Evolutionary conservation across 2,329 filamentous ascomycete species (phyloP).

Genomic region (Xylaria sp.): DNA sequence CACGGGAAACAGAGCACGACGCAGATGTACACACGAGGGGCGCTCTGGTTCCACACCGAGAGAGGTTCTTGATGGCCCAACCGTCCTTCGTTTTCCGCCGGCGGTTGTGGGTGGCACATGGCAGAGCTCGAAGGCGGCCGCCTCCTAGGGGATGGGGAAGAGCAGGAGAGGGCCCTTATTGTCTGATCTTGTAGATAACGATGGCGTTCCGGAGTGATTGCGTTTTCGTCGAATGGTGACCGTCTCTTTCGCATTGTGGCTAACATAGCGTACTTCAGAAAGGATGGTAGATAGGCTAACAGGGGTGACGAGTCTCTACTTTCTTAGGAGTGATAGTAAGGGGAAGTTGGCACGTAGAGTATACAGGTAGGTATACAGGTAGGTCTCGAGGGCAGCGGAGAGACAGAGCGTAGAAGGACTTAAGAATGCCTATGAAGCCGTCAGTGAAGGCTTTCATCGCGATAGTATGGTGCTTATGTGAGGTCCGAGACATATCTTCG

Average conservation of each 20-base stretch:
- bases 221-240: conserved; percentile 27
- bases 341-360: conserved; percentile 15
- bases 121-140: conserved; percentile 17
- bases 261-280: conserved; percentile 2
- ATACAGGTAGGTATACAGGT: conserved; percentile 14
- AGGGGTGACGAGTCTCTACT: conserved; percentile 19
- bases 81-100: conserved; percentile 28
- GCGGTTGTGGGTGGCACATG: conserved; percentile 24
- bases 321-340: conserved; percentile 17
- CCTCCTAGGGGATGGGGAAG: conserved; percentile 21
- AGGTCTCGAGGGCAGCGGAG: conserved; percentile 4
- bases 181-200: conserved; percentile 22
- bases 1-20: conserved; percentile 39
- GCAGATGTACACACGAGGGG: conserved; percentile 39
- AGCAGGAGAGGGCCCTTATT: conserved; percentile 22
- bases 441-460: conserved; percentile 25
- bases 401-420: conserved; percentile 1
- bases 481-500: conserved; percentile 24
- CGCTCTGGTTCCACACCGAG: conserved; percentile 40
- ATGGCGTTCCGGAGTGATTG: conserved; percentile 27
- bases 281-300: conserved; percentile 12
- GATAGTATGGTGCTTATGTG: conserved; percentile 22
- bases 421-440: conserved; percentile 14
- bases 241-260: conserved; percentile 30
- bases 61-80: conserved; percentile 31